phyloP scores from a whole-genome alignment of 2,329 filamentous ascomycete genomes.

The Trichocomaceae sp. region DNA sequence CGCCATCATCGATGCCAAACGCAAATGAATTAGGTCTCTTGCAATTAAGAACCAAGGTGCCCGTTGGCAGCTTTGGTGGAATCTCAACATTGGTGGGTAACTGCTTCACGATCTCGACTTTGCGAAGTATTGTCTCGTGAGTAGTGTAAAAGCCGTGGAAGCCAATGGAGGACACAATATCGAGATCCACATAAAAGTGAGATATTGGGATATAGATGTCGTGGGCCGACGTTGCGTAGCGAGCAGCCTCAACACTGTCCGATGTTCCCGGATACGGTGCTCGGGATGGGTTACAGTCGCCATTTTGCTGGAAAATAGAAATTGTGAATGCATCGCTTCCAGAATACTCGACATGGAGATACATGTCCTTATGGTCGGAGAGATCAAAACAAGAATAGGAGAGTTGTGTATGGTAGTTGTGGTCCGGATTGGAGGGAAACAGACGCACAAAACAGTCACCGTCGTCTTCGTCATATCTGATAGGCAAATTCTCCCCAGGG shows the following conservation, averaged over 20 bases:
- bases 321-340: conserved; percentile 59
- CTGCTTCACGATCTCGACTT: conserved; percentile 54
- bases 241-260: conserved; percentile 59
- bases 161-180: conserved; percentile 52
- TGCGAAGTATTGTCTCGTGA: conserved; percentile 46
- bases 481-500: conserved; percentile 52
- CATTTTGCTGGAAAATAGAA: conserved; percentile 61
- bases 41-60: conserved; percentile 57
- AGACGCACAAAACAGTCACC: conserved; percentile 51
- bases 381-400: conserved; percentile 52
- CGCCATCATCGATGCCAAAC: conserved; percentile 65
- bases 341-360: conserved; percentile 59
- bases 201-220: conserved; percentile 59
- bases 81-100: conserved; percentile 49
- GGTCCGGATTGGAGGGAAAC: conserved; percentile 54
- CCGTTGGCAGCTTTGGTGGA: conserved; percentile 56
- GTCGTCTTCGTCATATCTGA: conserved; percentile 27
- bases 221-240: conserved; percentile 50
- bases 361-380: conserved; percentile 48
- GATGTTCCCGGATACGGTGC: conserved; percentile 61
- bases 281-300: conserved; percentile 48
- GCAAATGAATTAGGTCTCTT: conserved; percentile 63
- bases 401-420: conserved; percentile 56
- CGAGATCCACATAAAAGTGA: conserved; percentile 59
- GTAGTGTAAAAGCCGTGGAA: conserved; percentile 59